Evolutionary conservation across 1,284 basidiomycete genomes (phyloP), one percentile per base, ranked within the genome.

Genomic region (Waitea zeae): DNA sequence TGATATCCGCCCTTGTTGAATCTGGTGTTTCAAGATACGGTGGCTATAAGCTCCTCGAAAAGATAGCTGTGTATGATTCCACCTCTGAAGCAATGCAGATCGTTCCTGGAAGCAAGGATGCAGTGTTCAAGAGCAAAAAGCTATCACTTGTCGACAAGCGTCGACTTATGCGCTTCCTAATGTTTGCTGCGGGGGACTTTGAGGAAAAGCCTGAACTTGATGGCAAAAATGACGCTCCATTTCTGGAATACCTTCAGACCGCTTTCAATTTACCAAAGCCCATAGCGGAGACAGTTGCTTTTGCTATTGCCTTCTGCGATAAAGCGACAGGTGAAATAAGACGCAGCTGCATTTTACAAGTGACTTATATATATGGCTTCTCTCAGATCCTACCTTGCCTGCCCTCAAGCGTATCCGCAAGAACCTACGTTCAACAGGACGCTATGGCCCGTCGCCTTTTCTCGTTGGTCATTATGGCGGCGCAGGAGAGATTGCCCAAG

Each of bases 391-490:
- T 1, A 70, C 76, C 0, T 49, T 72, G 5, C 62, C 67, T 1
- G 70, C 80, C 0, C 54, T 95, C 3, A 51, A 53, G 17, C 70
- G 88, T 7, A 58, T 89, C 13, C 67, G 75, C 11, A 57, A 62
- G 19, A 89, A 87, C 49, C 64, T 97, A 15, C 70, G 63, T 28
- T 86, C 88, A 1, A 59, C 77, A 11, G 92, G 93, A 1, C 66
- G 84, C 20, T 97, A 95, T 48, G 93, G 93, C 4, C 58, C 82
- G 7, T 88, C 86, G 0, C 77, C 93, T 0, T 97, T 92, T 56
- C 69, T 98, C 12, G 67, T 97, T 3, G 88, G 87, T 0, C 90
- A 96, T 46, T 97, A 96, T 50, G 93, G 93, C 19, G 88, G 90
- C 3, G 62, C 78, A 0, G 89, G 90, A 2, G 90, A 95, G 48